Conservation (phyloP, 371 early-diverging fungal species). For the Mucor piriformis region DNA sequence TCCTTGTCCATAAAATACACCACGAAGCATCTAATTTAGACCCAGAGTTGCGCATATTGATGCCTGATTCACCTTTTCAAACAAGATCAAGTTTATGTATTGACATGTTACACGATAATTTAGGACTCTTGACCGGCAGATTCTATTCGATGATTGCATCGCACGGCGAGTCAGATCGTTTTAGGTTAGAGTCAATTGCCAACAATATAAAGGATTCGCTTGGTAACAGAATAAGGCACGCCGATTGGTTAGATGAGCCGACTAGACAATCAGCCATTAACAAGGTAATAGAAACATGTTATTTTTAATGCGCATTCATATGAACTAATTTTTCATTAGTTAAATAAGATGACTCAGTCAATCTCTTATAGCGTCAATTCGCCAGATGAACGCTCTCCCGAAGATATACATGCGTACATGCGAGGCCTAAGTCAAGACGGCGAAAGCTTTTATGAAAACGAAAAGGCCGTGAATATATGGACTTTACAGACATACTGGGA, state of each 20-base stretch:
- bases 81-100: constrained; percentile 44
- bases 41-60: constrained; percentile 42
- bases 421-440: constrained; percentile 27
- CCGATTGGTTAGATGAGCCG: constrained; percentile 59
- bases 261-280: constrained; percentile 52
- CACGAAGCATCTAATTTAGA: constrained; percentile 32
- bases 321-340: not conserved
- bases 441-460: constrained; percentile 54
- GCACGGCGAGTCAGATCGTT: constrained; percentile 39
- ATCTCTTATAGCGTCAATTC: constrained; percentile 53
- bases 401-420: constrained; percentile 47
- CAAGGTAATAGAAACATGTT: constrained; percentile 44
- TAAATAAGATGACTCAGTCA: constrained; percentile 29
- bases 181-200: constrained; percentile 41
- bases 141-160: constrained; percentile 51
- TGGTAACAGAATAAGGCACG: constrained; percentile 40
- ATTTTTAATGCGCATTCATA: not conserved
- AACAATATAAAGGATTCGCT: constrained; percentile 38
- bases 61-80: constrained; percentile 28
- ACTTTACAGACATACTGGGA: constrained; percentile 28
- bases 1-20: constrained; percentile 25
- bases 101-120: constrained; percentile 43
- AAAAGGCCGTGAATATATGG: constrained; percentile 36
- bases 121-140: constrained; percentile 32
- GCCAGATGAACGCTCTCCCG: constrained; percentile 53